Evolutionary conservation across 208 protist genomes (phyloP).

Genomic region (Acanthamoeba lugdunensis): DNA sequence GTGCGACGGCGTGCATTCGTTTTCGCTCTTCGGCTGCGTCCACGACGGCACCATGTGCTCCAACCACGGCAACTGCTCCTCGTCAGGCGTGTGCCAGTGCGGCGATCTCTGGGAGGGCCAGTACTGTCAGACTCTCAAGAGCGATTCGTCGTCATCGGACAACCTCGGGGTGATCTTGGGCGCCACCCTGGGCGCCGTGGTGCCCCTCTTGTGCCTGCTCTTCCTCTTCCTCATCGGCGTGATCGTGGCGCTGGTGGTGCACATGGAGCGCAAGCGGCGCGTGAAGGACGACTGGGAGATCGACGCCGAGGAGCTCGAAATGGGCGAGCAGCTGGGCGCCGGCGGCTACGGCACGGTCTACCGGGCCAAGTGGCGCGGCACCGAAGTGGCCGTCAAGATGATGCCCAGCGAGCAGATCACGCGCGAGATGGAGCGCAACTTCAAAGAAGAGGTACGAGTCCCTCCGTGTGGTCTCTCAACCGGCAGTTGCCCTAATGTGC

Average conservation of each 20-base stretch:
- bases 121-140: constrained; percentile 2
- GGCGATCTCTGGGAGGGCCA: background rate
- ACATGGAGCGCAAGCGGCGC: constrained; percentile 46
- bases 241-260: background rate
- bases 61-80: constrained; percentile 50
- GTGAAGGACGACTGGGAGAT: constrained; percentile 67
- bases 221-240: background rate
- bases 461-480: background rate
- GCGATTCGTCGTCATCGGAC: background rate
- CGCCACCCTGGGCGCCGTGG: background rate
- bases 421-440: constrained; percentile 75
- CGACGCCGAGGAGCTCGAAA: constrained; percentile 21
- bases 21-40: constrained; percentile 33
- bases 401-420: constrained; percentile 46
- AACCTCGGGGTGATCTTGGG: background rate
- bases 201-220: background rate
- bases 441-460: constrained; percentile 80
- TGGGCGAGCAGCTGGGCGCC: constrained; percentile 11
- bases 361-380: constrained; percentile 52
- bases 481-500: background rate
- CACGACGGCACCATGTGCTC: constrained; percentile 18
- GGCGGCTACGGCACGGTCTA: constrained; percentile 13
- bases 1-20: constrained; percentile 15
- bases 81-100: background rate
- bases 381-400: constrained; percentile 72